Conservation (phyloP, 192 early-diverging fungal species). For the Gigaspora rosea region DNA sequence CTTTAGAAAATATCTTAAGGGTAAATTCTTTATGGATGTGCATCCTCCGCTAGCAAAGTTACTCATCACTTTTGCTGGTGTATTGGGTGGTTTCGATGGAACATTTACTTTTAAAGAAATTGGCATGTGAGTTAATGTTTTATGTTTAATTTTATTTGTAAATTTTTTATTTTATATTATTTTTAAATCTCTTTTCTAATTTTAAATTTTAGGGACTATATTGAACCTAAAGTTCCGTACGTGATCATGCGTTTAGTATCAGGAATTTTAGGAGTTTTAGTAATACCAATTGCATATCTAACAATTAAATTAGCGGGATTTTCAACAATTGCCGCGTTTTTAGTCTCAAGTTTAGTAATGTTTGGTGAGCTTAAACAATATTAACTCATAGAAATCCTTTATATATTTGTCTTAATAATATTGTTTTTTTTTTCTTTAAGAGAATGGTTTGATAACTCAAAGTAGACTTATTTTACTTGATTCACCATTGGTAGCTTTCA, state of each 20-base stretch:
- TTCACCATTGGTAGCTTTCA: conserved; percentile 89
- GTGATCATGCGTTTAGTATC: conserved; percentile 80
- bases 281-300: conserved; percentile 81
- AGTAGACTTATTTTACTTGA: conserved; percentile 91
- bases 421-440: conserved; percentile 40
- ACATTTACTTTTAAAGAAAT: conserved; percentile 93
- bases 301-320: conserved; percentile 83
- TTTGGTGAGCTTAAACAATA: conserved; percentile 58
- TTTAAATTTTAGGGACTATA: conserved; percentile 68
- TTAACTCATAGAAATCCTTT: background rate
- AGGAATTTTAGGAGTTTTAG: conserved; percentile 75
- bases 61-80: conserved; percentile 77
- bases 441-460: conserved; percentile 89
- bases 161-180: background rate
- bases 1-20: conserved; percentile 73
- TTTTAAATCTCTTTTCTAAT: background rate
- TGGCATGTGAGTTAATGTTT: conserved; percentile 58
- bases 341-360: conserved; percentile 79
- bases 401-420: background rate
- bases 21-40: conserved; percentile 92
- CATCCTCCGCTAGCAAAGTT: conserved; percentile 95
- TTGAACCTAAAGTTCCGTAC: conserved; percentile 87
- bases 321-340: conserved; percentile 67
- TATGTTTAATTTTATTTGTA: background rate
- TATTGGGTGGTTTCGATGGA: conserved; percentile 86